phyloP scores from a whole-genome alignment of 1,284 basidiomycete species.

The Heterobasidion irregulare region DNA sequence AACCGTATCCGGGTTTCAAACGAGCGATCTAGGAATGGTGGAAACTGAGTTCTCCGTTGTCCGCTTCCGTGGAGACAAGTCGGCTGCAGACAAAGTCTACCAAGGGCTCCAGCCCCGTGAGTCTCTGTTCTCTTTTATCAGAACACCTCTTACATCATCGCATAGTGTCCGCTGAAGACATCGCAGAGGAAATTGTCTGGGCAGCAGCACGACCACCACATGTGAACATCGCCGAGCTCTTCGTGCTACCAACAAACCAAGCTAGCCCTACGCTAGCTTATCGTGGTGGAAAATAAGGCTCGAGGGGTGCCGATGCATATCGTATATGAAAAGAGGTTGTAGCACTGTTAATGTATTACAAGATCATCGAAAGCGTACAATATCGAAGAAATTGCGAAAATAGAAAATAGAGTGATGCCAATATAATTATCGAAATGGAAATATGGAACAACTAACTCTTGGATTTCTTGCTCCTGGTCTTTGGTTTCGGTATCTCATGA shows the following conservation, averaged over 20 bases:
- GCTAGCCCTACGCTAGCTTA: conserved; percentile 61
- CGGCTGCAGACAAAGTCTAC: conserved; percentile 84
- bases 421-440: not conserved
- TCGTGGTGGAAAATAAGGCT: conserved; percentile 29
- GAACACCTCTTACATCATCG: conserved; percentile 6
- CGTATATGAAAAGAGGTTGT: not conserved
- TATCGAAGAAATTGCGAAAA: not conserved
- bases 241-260: conserved; percentile 77
- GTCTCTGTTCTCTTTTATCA: conserved; percentile 17
- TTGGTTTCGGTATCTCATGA: conserved; percentile 31
- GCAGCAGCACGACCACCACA: conserved; percentile 81
- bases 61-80: conserved; percentile 79
- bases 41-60: conserved; percentile 90
- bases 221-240: conserved; percentile 78
- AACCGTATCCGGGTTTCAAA: not conserved
- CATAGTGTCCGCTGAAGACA: conserved; percentile 71
- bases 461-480: conserved; percentile 36
- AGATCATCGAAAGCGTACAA: not conserved
- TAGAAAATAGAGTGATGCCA: not conserved
- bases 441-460: conserved; percentile 19
- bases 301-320: not conserved
- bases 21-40: conserved; percentile 60
- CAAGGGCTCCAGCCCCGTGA: conserved; percentile 73
- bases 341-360: not conserved
- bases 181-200: conserved; percentile 98